Conservation (phyloP, 331 rosid species). For the Ulmus americana region DNA sequence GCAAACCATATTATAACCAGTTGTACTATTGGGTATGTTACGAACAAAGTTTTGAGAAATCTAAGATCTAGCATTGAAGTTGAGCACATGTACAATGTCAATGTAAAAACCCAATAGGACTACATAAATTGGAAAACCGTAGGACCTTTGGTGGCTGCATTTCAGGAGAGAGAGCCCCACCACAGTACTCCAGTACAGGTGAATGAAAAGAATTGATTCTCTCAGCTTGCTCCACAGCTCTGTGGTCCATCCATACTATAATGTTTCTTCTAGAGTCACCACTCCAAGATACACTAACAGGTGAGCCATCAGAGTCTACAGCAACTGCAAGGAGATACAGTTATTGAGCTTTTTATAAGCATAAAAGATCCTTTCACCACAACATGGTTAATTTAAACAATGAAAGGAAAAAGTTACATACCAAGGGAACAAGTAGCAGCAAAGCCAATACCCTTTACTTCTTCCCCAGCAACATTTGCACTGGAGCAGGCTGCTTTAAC, state of each 20-base stretch:
- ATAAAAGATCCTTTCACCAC: slow-evolving; percentile 8
- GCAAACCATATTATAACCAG: neutral
- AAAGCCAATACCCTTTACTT: slow-evolving; percentile 80
- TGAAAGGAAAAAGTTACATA: slow-evolving; percentile 22
- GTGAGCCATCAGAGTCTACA: slow-evolving; percentile 81
- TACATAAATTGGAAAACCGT: neutral
- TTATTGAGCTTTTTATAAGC: slow-evolving; percentile 1
- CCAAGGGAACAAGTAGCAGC: slow-evolving; percentile 98
- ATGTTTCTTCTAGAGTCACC: slow-evolving; percentile 93
- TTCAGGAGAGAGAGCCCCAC: slow-evolving; percentile 95
- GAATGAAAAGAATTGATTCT: slow-evolving; percentile 75
- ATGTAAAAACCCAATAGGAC: neutral
- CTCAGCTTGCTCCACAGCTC: slow-evolving; percentile 89
- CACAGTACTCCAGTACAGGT: slow-evolving; percentile 80
- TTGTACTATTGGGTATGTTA: neutral
- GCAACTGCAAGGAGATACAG: slow-evolving; percentile 56
- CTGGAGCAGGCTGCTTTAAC: slow-evolving; percentile 75
- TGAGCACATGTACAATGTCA: no score
- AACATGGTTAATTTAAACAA: neutral
- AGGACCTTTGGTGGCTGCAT: slow-evolving; percentile 96
- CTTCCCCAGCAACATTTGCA: slow-evolving; percentile 56
- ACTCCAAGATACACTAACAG: slow-evolving; percentile 80
- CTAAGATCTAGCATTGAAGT: neutral
- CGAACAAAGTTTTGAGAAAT: neutral
- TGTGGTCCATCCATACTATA: slow-evolving; percentile 97